These are phyloP conservation scores for Massarina eburnea DNA, from an alignment of 2,329 filamentous ascomycete species.

Conservation along the genomic window DNA sequence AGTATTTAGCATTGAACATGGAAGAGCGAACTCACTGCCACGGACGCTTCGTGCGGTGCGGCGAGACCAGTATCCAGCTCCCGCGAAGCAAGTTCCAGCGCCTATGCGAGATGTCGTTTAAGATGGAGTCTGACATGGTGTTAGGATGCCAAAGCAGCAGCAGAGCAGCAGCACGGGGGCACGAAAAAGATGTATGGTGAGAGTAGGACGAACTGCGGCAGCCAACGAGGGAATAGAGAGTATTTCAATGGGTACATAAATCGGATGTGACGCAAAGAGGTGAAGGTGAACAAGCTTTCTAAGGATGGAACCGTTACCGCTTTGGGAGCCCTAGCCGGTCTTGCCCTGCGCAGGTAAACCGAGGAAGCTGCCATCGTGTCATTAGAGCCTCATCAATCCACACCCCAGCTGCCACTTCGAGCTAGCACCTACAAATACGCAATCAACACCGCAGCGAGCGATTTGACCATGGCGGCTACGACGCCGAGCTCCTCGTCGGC, in stretches of 20 bases:
- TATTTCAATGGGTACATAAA: slow-evolving; percentile 24
- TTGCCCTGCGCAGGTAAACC: no score
- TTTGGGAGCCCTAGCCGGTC: slow-evolving; percentile 21
- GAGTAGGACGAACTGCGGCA: slow-evolving; percentile 15
- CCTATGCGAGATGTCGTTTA: slow-evolving; percentile 92
- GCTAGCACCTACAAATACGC: slow-evolving; percentile 23
- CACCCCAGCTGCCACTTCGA: slow-evolving; percentile 22
- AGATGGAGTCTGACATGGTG: slow-evolving; percentile 53
- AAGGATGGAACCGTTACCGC: slow-evolving; percentile 25
- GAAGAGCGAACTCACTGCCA: slow-evolving; percentile 76
- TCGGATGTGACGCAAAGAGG: slow-evolving; percentile 24
- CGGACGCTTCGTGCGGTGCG: slow-evolving; percentile 92
- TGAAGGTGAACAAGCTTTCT: slow-evolving; percentile 24
- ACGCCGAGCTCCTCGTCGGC: slow-evolving; percentile 45
- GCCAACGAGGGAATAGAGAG: slow-evolving; percentile 3
- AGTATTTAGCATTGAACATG: neutral
- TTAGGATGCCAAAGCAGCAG: slow-evolving; percentile 6
- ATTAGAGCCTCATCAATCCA: slow-evolving; percentile 33
- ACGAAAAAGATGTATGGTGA: slow-evolving; percentile 17
- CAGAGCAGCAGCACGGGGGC: slow-evolving; percentile 10
- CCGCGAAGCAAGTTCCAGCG: slow-evolving; percentile 90
- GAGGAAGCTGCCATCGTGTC: slow-evolving; percentile 20
- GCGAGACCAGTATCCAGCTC: slow-evolving; percentile 91
- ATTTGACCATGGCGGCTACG: slow-evolving; percentile 47
- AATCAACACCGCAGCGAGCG: slow-evolving; percentile 14